phyloP scores from a whole-genome alignment of 352 stramenopile species.

The Lagenidium giganteum region DNA sequence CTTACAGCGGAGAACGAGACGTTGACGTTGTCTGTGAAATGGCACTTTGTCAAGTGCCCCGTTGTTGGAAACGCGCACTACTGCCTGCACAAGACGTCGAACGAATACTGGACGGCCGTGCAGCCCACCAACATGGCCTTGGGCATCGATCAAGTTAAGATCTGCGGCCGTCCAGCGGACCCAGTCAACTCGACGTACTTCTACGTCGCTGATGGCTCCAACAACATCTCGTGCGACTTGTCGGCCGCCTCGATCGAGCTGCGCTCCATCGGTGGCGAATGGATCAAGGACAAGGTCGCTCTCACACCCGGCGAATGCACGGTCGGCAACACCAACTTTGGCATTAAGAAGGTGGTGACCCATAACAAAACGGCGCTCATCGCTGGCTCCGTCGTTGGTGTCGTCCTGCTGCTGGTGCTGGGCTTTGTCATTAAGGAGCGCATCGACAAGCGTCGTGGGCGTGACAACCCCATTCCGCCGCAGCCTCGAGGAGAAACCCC shows the following conservation, averaged over 20 bases:
- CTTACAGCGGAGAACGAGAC: slow-evolving; percentile 23
- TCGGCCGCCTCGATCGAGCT: slow-evolving; percentile 18
- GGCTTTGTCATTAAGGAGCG: no score
- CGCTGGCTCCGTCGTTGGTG: neutral
- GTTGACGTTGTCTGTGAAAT: slow-evolving; percentile 22
- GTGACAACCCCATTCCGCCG: no score
- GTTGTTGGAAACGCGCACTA: slow-evolving; percentile 23
- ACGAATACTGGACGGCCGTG: slow-evolving; percentile 28
- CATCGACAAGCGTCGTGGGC: no score
- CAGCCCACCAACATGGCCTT: slow-evolving; percentile 31
- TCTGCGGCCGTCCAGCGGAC: slow-evolving; percentile 19
- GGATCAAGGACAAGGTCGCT: slow-evolving; percentile 21
- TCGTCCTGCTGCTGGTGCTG: no score
- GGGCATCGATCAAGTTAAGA: slow-evolving; percentile 29
- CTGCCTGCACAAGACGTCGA: slow-evolving; percentile 34
- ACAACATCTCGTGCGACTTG: slow-evolving; percentile 12
- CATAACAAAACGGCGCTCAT: neutral
- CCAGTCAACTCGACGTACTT: slow-evolving; percentile 32
- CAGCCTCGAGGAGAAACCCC: no score
- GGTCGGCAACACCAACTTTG: slow-evolving; percentile 26
- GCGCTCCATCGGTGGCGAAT: slow-evolving; percentile 22
- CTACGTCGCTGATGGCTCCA: slow-evolving; percentile 26
- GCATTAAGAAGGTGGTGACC: no score
- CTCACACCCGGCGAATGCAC: slow-evolving; percentile 25
- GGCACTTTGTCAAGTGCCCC: slow-evolving; percentile 40